Percentiles rank a stretch among this genome's conserved stretches.
These are phyloP conservation scores for Claviceps capensis DNA, from an alignment of 2,329 filamentous ascomycete genomes.

Conservation along the genomic window DNA sequence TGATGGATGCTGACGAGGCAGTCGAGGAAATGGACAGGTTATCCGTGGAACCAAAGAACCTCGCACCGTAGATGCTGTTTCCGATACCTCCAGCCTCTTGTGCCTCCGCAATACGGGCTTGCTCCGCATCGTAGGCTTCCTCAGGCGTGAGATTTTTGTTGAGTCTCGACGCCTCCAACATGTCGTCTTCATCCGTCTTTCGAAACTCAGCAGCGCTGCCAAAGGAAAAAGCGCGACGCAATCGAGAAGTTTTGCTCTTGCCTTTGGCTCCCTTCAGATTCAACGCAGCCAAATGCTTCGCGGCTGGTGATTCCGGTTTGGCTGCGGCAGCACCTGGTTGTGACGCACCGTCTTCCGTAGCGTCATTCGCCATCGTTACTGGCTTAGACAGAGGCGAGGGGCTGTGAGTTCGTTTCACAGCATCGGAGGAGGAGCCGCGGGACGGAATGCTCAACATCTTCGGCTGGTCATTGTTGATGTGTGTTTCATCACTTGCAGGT, in stretches of 20 bases:
- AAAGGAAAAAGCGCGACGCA: conserved; percentile 90
- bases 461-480: conserved; percentile 36
- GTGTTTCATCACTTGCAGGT: conserved; percentile 31
- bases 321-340: conserved; percentile 19
- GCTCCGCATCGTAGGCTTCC: conserved; percentile 70
- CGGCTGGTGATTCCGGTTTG: conserved; percentile 52
- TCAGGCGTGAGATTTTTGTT: conserved; percentile 49
- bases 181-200: conserved; percentile 44
- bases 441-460: conserved; percentile 45
- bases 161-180: conserved; percentile 35
- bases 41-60: conserved; percentile 84
- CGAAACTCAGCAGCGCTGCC: conserved; percentile 86
- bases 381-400: conserved; percentile 66
- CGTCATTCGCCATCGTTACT: conserved; percentile 45
- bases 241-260: conserved; percentile 73
- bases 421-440: conserved; percentile 51
- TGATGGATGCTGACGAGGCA: conserved; percentile 77
- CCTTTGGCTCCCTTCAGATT: conserved; percentile 66
- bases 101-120: conserved; percentile 78
- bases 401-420: conserved; percentile 48
- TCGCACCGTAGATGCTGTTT: conserved; percentile 82
- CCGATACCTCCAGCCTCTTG: conserved; percentile 89
- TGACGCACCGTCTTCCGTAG: conserved; percentile 28
- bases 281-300: conserved; percentile 74
- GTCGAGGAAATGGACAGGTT: conserved; percentile 87